phyloP scores from a whole-genome alignment of 495 filamentous ascomycete genomes.

The Talaromyces ruber region DNA sequence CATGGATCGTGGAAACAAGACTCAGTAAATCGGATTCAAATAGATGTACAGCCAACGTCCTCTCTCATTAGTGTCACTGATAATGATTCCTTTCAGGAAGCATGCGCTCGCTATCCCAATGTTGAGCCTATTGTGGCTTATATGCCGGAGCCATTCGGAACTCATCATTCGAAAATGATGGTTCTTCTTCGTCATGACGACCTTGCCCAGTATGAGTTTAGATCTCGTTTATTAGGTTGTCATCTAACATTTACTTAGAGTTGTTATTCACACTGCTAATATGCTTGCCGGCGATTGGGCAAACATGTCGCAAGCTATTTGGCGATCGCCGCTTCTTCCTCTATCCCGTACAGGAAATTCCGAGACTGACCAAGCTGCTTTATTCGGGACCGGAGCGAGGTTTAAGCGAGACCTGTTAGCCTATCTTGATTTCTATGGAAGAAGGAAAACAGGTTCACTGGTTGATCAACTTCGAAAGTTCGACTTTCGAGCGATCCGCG shows the following conservation, averaged over 20 bases:
- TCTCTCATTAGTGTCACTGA: neutral
- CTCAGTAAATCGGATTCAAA: constrained; percentile 45
- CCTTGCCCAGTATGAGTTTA: constrained; percentile 50
- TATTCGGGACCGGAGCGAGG: constrained; percentile 50
- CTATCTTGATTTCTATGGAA: constrained; percentile 65
- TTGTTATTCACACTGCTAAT: constrained; percentile 85
- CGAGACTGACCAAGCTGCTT: constrained; percentile 7
- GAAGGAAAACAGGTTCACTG: constrained; percentile 39
- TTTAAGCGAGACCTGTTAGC: constrained; percentile 72
- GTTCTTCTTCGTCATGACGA: constrained; percentile 70
- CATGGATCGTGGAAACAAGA: constrained; percentile 86
- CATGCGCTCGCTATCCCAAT: constrained; percentile 55
- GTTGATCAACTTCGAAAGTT: constrained; percentile 49
- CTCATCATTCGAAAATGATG: constrained; percentile 86
- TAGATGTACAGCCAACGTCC: constrained; percentile 44
- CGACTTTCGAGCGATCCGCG: constrained; percentile 64
- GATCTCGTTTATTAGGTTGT: neutral
- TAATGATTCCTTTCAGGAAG: constrained; percentile 32
- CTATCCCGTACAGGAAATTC: constrained; percentile 9
- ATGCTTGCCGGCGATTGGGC: constrained; percentile 81
- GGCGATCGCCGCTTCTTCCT: constrained; percentile 70
- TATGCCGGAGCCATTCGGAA: constrained; percentile 82
- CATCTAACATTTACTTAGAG: constrained; percentile 17
- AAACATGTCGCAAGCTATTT: constrained; percentile 80
- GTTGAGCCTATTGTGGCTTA: constrained; percentile 64